Base-by-base conservation (phyloP, 768 basidiomycete genomes). In the Tulasnella calospora region DNA sequence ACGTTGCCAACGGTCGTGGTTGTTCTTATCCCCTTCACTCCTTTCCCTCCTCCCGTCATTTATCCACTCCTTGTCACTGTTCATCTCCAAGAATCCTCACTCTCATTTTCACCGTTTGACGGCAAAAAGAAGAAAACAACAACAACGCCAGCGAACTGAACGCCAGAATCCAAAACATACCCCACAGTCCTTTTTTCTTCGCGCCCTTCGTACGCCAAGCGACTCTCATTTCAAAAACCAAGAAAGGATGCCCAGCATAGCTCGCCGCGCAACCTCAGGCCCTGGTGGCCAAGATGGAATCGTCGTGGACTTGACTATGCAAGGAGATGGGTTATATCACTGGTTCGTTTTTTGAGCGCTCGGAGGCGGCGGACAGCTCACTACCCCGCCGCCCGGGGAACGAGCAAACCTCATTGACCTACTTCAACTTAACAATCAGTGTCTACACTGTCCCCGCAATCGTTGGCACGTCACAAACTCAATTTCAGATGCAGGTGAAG, bases 371-470 rank as follows among this genome's bases (percentile, higher is more conserved):
- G 47, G 47, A 51, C 47, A 51, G 47, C 47, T 51, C 47, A 51
- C 38, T 51, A 23, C 21, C 47, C n/a, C 21, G 47, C 47, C 23
- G 69, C 17, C 69, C n/a, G n/a, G 23, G 69, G 15, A 33, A 70
- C 27, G 33, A 33, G 38, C 17, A 33, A 33, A 3, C 27, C 38
- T 27, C 23, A 33, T 40, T 76, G 47, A 76, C 41, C 17, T 38
- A 13, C 17, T 51, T 51, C 5, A 21, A 51, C 15, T 30, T 38
- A 71, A 15, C 67, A 69, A 76, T 61, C 81, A 94, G 92, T 36
- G 86, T 88, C 6, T 94, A 94, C 82, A 90, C 90, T 2, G 83
- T 92, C n/a, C 86, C 89, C 4, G 85, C 92, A 6, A 83, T 82
- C 27, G 85, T 93, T 33, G 92, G 93, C 15, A 75, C 83, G 9